Evolutionary conservation across 768 basidiomycete genomes (phyloP), one percentile per base, ranked within the genome.

Genomic region (Pleurotus citrinopileatus): DNA sequence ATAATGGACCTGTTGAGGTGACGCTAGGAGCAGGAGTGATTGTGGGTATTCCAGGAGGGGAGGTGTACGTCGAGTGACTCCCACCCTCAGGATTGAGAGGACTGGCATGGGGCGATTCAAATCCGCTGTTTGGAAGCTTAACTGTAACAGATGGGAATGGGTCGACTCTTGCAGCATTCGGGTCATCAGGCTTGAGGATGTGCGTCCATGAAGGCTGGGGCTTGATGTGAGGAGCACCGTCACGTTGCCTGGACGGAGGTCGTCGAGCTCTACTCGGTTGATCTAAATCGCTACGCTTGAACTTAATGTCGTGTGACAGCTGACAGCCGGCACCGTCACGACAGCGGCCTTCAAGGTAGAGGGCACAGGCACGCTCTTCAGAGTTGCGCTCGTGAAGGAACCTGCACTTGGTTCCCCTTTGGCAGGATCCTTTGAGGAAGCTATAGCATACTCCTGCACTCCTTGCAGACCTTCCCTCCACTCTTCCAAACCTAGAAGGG

Each of bases 361-460:
- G 38, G 17, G 19, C 8, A 19, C 38, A 40, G 17, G 17, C 7
- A n/a, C 13, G 38, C 17, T 19, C 13, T 40, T 19, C 38, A n/a
- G 10, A 19, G 10, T 40, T 12, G 5, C n/a, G n/a, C n/a, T 65
- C 64, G 58, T 68, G 65, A 8, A 56, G 44, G 53, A 59, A 67
- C 45, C 55, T 56, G 54, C 67, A 68, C 27, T 26, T 28, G 44
- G 52, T 52, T 28, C 61, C 63, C 19, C 53, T 28, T 23, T 53
- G 36, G 47, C 65, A 67, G 26, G 28, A 43, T 20, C 64, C 65
- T 42, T 54, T 19, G 36, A 48, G 26, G 44, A 58, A 65, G 22
- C 32, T 44, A 32, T 42, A 43, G 36, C 64, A 64, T 34, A 52
- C 27, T 27, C 28, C 22, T 45, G 25, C 2, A 12, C 8, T 53